A percentile compares a stretch with the other conserved stretches of the same genome.
These are phyloP conservation scores for Vaccinium macrocarpon DNA, from an alignment of 148 eudicot species.

Conservation along the genomic window DNA sequence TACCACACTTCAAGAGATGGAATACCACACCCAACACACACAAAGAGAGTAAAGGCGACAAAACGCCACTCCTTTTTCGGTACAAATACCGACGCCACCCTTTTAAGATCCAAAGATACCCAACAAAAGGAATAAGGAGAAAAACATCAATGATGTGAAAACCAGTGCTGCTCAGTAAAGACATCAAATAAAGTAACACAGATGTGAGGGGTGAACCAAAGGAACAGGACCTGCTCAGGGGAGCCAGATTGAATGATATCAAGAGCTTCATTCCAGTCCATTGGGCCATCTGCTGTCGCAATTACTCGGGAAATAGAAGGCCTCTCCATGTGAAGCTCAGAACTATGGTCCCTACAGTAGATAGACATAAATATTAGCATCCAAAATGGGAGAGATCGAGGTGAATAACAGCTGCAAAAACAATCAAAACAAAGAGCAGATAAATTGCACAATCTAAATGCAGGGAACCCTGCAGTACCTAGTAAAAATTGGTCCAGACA, in stretches of 20 bases:
- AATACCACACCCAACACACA: not conserved
- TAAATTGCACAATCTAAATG: not conserved
- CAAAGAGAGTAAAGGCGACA: not conserved
- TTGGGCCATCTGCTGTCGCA: conserved; percentile 57
- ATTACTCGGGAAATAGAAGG: conserved; percentile 39
- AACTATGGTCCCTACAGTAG: conserved; percentile 61
- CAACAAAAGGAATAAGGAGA: not conserved
- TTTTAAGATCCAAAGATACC: not conserved
- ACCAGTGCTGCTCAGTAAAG: not conserved
- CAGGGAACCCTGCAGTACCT: conserved; percentile 41
- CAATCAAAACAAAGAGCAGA: not conserved
- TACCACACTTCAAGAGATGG: not conserved
- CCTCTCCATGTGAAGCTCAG: conserved; percentile 67
- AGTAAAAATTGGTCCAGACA: conserved; percentile 57
- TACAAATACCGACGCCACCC: not conserved
- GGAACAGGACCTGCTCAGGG: conserved; percentile 70
- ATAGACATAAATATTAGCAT: conserved; percentile 1
- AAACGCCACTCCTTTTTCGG: not conserved
- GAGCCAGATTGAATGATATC: conserved; percentile 75
- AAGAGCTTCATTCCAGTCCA: conserved; percentile 98
- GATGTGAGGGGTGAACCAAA: not conserved
- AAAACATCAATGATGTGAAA: not conserved
- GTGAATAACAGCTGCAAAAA: not conserved
- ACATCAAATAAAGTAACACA: not conserved
- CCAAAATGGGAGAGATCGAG: not conserved